A percentile compares a stretch with the other conserved stretches of the same genome.
Evolutionary conservation across 257 asterid species (phyloP).

Genomic region (Eucommia ulmoides): DNA sequence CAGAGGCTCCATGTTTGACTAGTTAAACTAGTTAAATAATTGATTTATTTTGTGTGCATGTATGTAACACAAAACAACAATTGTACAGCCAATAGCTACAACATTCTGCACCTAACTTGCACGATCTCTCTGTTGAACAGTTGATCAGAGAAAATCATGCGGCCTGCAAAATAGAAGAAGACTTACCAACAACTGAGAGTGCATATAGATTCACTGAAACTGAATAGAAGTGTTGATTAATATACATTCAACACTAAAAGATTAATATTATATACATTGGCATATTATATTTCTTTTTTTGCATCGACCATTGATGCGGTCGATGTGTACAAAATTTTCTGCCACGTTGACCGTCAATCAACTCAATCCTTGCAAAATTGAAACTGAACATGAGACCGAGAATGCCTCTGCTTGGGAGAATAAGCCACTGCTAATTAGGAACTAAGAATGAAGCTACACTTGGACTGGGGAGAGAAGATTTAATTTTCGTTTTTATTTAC

Average conservation of each 20-base stretch:
- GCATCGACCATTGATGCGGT: not conserved
- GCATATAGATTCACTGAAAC: not conserved
- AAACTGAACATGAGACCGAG: no score
- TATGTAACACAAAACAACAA: not conserved
- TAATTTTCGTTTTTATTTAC: no score
- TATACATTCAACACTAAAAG: not conserved
- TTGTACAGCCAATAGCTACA: not conserved
- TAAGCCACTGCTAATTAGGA: no score
- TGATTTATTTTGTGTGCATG: not conserved
- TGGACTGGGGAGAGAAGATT: no score
- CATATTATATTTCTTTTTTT: not conserved
- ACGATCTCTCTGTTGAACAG: slow-evolving; percentile 2
- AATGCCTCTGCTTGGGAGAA: no score
- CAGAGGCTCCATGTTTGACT: slow-evolving; percentile 46
- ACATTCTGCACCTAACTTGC: not conserved
- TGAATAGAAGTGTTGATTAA: not conserved
- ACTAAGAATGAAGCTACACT: no score
- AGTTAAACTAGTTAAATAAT: not conserved
- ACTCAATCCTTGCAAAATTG: not conserved
- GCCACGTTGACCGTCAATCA: not conserved
- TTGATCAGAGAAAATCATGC: slow-evolving; percentile 9
- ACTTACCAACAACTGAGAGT: not conserved
- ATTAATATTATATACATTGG: not conserved
- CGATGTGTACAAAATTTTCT: not conserved
- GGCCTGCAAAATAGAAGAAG: slow-evolving; percentile 13